Percentiles rank a stretch among this genome's conserved stretches.
Conservation (phyloP, 2,329 filamentous ascomycete genomes). For the Raffaelea arxii region DNA sequence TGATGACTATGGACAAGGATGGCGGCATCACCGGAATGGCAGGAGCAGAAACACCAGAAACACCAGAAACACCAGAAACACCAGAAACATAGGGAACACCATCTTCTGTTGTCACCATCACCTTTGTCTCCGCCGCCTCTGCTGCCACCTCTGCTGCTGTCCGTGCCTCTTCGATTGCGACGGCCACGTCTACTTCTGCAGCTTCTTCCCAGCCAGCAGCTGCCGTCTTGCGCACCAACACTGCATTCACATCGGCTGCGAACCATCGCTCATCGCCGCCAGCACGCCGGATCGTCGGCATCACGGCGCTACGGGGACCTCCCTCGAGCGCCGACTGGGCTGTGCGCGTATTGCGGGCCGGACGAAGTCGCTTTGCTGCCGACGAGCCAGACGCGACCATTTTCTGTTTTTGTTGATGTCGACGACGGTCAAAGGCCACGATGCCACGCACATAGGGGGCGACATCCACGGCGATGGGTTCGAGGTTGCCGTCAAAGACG, state of each 20-base stretch:
- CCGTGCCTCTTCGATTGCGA: neutral
- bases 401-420: slow-evolving; percentile 56
- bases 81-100: too few species aligned
- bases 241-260: slow-evolving; percentile 42
- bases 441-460: slow-evolving; percentile 88
- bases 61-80: too few species aligned
- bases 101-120: too few species aligned
- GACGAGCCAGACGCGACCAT: slow-evolving; percentile 16
- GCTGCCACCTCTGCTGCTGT: neutral
- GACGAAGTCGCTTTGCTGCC: neutral
- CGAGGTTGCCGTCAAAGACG: slow-evolving; percentile 59
- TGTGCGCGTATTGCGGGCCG: slow-evolving; percentile 53
- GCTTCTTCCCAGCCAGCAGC: slow-evolving; percentile 19
- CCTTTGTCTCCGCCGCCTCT: neutral
- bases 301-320: slow-evolving; percentile 49
- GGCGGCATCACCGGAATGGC: too few species aligned
- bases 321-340: slow-evolving; percentile 62
- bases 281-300: too few species aligned
- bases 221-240: slow-evolving; percentile 47
- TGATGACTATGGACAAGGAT: too few species aligned
- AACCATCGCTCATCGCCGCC: slow-evolving; percentile 65
- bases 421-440: slow-evolving; percentile 60
- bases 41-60: too few species aligned
- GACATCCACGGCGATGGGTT: slow-evolving; percentile 62
- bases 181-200: neutral